Evolutionary conservation across 305 asterid species (phyloP).

Genomic region (Rubia peregrina): DNA sequence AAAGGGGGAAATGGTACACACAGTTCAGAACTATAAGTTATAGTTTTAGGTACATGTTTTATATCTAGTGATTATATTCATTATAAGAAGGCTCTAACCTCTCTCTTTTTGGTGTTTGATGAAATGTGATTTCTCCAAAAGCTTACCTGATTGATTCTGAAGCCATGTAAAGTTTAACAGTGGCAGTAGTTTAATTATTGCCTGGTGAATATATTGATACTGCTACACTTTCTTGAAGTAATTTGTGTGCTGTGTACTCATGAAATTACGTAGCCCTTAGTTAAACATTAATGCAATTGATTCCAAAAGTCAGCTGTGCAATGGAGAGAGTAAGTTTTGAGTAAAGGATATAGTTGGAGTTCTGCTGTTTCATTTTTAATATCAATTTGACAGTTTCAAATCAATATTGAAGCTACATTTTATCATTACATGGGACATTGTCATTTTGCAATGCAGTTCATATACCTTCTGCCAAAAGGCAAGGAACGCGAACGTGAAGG

Average conservation of each 20-base stretch:
- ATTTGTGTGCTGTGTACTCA: neutral
- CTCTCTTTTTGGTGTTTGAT: neutral
- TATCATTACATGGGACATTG: too few species aligned
- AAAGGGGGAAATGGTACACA: neutral
- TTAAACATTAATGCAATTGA: too few species aligned
- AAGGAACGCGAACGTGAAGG: too few species aligned
- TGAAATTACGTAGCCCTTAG: too few species aligned
- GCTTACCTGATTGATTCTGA: neutral
- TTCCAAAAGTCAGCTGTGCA: too few species aligned
- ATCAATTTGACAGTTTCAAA: too few species aligned
- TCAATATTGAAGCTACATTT: too few species aligned
- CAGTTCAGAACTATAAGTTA: neutral
- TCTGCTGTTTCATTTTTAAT: too few species aligned
- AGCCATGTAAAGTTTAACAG: constrained; percentile 3
- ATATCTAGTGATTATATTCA: constrained; percentile 4
- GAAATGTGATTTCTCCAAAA: constrained; percentile 3
- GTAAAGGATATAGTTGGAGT: too few species aligned
- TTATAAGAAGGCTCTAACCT: constrained; percentile 6
- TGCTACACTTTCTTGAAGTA: neutral
- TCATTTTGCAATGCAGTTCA: neutral
- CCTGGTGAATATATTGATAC: neutral
- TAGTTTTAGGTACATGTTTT: constrained; percentile 9
- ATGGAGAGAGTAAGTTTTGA: too few species aligned
- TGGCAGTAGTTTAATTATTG: neutral
- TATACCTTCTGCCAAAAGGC: too few species aligned